Percentiles rank a stretch among this genome's conserved stretches.
These are phyloP conservation scores for Lithospermum erythrorhizon DNA, from an alignment of 257 asterid species.

Conservation along the genomic window DNA sequence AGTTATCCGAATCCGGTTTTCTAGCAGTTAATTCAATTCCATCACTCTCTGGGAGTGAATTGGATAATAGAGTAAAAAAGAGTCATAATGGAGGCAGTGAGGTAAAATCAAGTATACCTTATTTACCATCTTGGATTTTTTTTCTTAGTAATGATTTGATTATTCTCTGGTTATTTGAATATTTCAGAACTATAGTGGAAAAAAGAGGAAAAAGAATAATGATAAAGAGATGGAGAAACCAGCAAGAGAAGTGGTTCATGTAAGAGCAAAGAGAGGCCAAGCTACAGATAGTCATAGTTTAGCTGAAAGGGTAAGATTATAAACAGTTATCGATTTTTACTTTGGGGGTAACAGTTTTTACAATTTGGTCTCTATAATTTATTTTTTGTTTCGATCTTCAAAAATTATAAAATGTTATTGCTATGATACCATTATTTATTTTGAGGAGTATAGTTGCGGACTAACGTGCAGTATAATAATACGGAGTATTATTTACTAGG, in stretches of 20 bases:
- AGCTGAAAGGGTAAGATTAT: conserved; percentile 76
- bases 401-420: too few relatives aligned
- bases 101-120: conserved; percentile 1
- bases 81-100: conserved; percentile 8
- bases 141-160: too few relatives aligned
- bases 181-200: conserved; percentile 35
- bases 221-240: conserved; percentile 47
- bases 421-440: too few relatives aligned
- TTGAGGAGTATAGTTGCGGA: not conserved
- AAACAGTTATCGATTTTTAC: too few relatives aligned
- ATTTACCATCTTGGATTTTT: not conserved
- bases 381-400: too few relatives aligned
- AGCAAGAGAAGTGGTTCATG: conserved; percentile 78
- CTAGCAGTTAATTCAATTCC: conserved; percentile 19
- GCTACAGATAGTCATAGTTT: conserved; percentile 95
- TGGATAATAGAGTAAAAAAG: conserved; percentile 21
- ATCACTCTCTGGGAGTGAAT: conserved; percentile 18
- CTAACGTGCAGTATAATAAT: too few relatives aligned
- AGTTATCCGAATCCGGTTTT: conserved; percentile 21
- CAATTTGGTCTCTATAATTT: too few relatives aligned
- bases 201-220: conserved; percentile 51
- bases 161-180: not conserved
- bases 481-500: too few relatives aligned
- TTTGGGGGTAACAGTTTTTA: not conserved
- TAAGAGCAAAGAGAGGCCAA: conserved; percentile 97